A percentile compares a stretch with the other conserved stretches of the same genome.
Conservation (phyloP, 2,329 filamentous ascomycete genomes). For the Botryotinia narcissicola region DNA sequence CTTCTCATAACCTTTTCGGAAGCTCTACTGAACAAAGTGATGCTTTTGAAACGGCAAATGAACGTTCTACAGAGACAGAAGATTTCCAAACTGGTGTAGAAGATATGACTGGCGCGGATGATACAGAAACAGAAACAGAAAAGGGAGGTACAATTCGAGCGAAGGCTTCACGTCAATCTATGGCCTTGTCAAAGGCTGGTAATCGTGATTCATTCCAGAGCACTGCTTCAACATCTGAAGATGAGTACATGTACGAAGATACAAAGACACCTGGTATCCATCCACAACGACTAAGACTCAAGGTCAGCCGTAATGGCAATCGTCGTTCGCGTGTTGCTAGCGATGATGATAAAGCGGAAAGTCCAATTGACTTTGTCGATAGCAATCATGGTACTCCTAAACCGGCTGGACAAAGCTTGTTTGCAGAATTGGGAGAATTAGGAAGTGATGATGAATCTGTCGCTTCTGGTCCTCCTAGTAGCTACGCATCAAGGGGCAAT, state of each 20-base stretch:
- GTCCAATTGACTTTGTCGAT: slow-evolving; percentile 55
- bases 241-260: slow-evolving; percentile 65
- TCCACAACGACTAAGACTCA: slow-evolving; percentile 68
- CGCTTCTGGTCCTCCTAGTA: slow-evolving; percentile 52
- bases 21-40: slow-evolving; percentile 76
- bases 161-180: slow-evolving; percentile 41
- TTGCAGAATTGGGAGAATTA: slow-evolving; percentile 84
- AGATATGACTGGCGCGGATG: slow-evolving; percentile 71
- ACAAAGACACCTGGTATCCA: slow-evolving; percentile 64
- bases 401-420: slow-evolving; percentile 70
- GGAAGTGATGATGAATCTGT: slow-evolving; percentile 63
- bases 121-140: slow-evolving; percentile 76
- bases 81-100: slow-evolving; percentile 94
- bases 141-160: slow-evolving; percentile 41
- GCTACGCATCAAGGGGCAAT: slow-evolving; percentile 43
- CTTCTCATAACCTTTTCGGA: slow-evolving; percentile 67
- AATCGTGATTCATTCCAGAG: slow-evolving; percentile 73
- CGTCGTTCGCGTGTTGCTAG: slow-evolving; percentile 61
- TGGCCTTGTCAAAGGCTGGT: slow-evolving; percentile 48
- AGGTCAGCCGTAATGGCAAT: slow-evolving; percentile 61
- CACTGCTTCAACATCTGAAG: slow-evolving; percentile 83
- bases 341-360: slow-evolving; percentile 57
- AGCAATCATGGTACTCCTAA: slow-evolving; percentile 52
- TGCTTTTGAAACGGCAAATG: slow-evolving; percentile 71
- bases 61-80: slow-evolving; percentile 82